Percentiles rank a stretch among this genome's conserved stretches.
phyloP scores from a whole-genome alignment of 2,329 filamentous ascomycete genomes.

The Ilyonectria sp. region DNA sequence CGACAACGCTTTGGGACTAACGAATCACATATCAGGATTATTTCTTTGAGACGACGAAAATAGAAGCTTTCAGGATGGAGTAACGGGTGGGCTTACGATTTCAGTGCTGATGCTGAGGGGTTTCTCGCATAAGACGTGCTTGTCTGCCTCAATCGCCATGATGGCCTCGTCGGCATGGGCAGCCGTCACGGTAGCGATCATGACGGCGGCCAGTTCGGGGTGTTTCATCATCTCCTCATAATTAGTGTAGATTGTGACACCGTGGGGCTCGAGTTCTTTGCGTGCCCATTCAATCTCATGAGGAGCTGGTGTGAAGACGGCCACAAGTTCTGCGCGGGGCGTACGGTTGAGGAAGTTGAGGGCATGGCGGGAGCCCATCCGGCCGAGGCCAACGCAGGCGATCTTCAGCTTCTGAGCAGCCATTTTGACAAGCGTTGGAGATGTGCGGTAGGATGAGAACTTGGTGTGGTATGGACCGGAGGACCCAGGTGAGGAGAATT shows the following conservation, averaged over 20 bases:
- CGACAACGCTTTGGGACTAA: conserved; percentile 73
- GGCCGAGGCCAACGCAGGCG: conserved; percentile 45
- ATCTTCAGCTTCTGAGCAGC: conserved; percentile 43
- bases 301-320: conserved; percentile 43
- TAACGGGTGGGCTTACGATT: conserved; percentile 59
- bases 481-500: too few species aligned
- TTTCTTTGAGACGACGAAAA: neutral
- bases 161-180: conserved; percentile 46
- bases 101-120: conserved; percentile 58
- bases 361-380: conserved; percentile 48
- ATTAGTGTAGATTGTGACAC: conserved; percentile 42
- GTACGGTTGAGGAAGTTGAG: conserved; percentile 46
- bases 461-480: too few species aligned
- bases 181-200: conserved; percentile 46
- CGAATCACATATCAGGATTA: conserved; percentile 4
- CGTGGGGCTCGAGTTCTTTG: conserved; percentile 36
- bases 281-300: conserved; percentile 45
- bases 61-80: neutral
- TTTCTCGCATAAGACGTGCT: conserved; percentile 48
- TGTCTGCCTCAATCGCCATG: conserved; percentile 44
- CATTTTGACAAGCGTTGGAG: conserved; percentile 29
- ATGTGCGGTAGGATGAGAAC: neutral
- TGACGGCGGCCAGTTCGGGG: conserved; percentile 46
- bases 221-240: conserved; percentile 48
- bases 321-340: conserved; percentile 44